Evolutionary conservation across 208 protist genomes (phyloP), one percentile per base, ranked within the genome.

Genomic region (Leishmania guyanensis): DNA sequence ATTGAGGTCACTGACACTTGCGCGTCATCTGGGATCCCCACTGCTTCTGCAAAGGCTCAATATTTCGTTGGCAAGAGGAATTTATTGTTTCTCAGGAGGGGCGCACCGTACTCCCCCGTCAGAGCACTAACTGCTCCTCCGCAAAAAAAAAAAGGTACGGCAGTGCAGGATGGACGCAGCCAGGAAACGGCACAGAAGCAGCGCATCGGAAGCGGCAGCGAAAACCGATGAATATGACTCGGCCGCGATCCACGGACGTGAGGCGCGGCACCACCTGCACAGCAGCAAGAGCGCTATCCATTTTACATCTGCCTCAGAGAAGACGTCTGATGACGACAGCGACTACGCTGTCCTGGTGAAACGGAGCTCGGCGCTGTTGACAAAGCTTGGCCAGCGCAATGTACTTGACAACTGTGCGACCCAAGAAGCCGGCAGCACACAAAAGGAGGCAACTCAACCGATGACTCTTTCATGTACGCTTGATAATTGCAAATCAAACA

Each of bases 301-400:
- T 65, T 64, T 29, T 39, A 51, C 53, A 33, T 51, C 36, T 48
- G 17, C n/a, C 1, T 3, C n/a, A 14, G 74, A 14, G 74, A 48
- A 72, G 43, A 36, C 20, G 16, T 17, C 1, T 17, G 33, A 77
- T 20, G 78, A 36, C 14, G 81, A 85, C 10, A 56, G 46, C n/a
- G 85, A 88, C 22, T 88, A 79, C 51, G 29, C 36, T 36, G 82
- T 76, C 1, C 76, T 89, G 54, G 86, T 84, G 20, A 58, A 84
- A 53, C 75, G 80, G 43, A 89, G 86, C 74, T 43, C 81, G 9
- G 79, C 79, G 0, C 43, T 89, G 76, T 56, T 89, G 60, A 51
- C 50, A 48, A 86, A 82, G 46, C 50, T 89, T 51, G 58, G 68
- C 20, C 75, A 56, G 39, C 75, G 33, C 36, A 62, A 17, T 29